Evolutionary conservation across 768 basidiomycete genomes (phyloP).

Genomic region (Rhodosporidiobolus odoratus): DNA sequence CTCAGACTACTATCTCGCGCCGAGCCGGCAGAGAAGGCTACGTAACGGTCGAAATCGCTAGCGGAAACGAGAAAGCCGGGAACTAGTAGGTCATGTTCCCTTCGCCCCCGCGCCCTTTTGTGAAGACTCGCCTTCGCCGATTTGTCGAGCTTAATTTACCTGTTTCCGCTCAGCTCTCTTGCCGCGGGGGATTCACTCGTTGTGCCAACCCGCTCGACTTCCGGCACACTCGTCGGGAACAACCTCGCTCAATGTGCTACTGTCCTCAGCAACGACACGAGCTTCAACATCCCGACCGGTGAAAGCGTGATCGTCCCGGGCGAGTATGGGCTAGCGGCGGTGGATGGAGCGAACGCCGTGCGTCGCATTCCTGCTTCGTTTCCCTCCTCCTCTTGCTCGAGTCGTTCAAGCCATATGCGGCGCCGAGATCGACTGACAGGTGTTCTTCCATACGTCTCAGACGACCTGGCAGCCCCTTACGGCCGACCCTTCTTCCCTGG

Average conservation of each 20-base stretch:
- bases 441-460: background rate
- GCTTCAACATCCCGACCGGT: background rate
- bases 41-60: conserved; percentile 20
- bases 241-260: conserved; percentile 33
- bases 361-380: background rate
- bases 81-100: conserved; percentile 21
- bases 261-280: conserved; percentile 21
- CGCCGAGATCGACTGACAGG: too few species aligned
- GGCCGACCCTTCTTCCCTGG: background rate
- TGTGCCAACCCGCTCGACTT: conserved; percentile 15
- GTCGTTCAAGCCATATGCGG: background rate
- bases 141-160: too few species aligned
- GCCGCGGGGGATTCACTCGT: conserved; percentile 10
- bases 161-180: conserved; percentile 9
- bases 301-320: conserved; percentile 21
- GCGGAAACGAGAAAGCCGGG: conserved; percentile 20
- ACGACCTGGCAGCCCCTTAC: conserved; percentile 33
- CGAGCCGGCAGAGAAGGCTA: background rate
- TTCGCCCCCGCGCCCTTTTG: background rate
- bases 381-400: background rate
- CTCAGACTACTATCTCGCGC: conserved; percentile 22
- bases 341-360: conserved; percentile 36
- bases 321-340: conserved; percentile 25
- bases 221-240: conserved; percentile 27
- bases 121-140: background rate